A percentile compares a stretch with the other conserved stretches of the same genome.
These are phyloP conservation scores for Penium margaritaceum DNA, from an alignment of 139 green algal species.

Conservation along the genomic window DNA sequence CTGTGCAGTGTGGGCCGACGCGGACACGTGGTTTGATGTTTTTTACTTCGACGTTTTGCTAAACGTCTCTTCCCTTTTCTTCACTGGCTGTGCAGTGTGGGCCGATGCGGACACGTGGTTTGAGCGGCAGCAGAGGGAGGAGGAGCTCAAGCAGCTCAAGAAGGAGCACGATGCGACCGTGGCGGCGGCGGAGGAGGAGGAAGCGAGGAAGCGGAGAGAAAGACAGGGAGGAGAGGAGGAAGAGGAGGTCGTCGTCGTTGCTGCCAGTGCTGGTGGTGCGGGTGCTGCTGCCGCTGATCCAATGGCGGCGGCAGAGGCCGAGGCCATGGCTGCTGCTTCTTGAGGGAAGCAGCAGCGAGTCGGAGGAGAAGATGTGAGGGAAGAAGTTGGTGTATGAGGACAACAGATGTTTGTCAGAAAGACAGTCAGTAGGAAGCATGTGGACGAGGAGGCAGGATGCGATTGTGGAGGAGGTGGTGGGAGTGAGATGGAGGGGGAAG, in stretches of 20 bases:
- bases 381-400: too few species aligned
- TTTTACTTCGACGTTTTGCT: too few species aligned
- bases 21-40: constrained; percentile 51
- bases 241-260: constrained; percentile 3
- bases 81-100: constrained; percentile 49
- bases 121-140: constrained; percentile 43
- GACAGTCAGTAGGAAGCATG: too few species aligned
- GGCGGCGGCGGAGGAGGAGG: neutral
- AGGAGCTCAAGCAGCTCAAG: constrained; percentile 36
- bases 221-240: constrained; percentile 6
- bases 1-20: constrained; percentile 47
- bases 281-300: neutral
- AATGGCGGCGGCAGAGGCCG: constrained; percentile 19
- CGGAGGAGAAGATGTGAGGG: too few species aligned
- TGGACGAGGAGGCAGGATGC: too few species aligned
- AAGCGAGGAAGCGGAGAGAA: too few species aligned
- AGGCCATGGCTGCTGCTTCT: too few species aligned
- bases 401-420: too few species aligned
- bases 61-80: too few species aligned
- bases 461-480: too few species aligned
- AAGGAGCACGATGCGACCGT: constrained; percentile 31
- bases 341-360: too few species aligned
- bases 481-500: too few species aligned
- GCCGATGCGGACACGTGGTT: constrained; percentile 50
- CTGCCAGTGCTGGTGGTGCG: neutral